phyloP scores from a whole-genome alignment of 768 basidiomycete species.

The Trametopsis cervina region DNA sequence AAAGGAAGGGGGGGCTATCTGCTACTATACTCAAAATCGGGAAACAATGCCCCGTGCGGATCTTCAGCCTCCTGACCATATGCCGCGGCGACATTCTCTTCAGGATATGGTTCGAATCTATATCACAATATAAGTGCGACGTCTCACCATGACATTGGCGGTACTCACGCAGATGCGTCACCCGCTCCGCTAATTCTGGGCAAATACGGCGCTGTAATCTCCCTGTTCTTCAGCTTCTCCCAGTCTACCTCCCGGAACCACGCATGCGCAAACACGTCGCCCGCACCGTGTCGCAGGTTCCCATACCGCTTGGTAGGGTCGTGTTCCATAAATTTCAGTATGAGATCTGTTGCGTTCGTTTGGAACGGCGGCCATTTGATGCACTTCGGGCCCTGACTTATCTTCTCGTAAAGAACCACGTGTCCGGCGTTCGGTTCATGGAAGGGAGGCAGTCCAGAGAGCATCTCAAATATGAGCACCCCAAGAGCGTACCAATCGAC shows the following conservation, averaged over 20 bases:
- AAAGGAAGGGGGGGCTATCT: too few species aligned
- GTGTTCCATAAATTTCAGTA: constrained; percentile 82
- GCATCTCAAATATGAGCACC: constrained; percentile 96
- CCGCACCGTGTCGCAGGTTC: constrained; percentile 81
- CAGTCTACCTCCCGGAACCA: constrained; percentile 97
- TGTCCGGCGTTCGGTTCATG: constrained; percentile 84
- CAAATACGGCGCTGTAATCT: constrained; percentile 93
- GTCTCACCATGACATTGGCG: constrained; percentile 7
- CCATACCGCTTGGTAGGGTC: constrained; percentile 88
- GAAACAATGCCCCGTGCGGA: constrained; percentile 62
- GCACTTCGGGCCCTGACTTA: constrained; percentile 63
- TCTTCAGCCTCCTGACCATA: constrained; percentile 59
- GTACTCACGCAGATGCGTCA: constrained; percentile 85
- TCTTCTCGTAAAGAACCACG: constrained; percentile 86
- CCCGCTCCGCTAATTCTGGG: constrained; percentile 90
- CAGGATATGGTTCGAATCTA: constrained; percentile 76
- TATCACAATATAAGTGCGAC: constrained; percentile 3
- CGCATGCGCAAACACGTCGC: constrained; percentile 86
- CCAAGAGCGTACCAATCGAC: constrained; percentile 99
- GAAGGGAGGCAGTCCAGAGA: constrained; percentile 92
- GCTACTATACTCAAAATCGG: constrained; percentile 69
- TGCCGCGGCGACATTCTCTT: constrained; percentile 52
- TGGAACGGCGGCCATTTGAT: constrained; percentile 82
- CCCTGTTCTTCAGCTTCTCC: constrained; percentile 69
- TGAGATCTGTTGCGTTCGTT: constrained; percentile 77